Evolutionary conservation across 129 eudicot genomes (phyloP), one percentile per base, ranked within the genome.

Genomic region (Gnaphalium uliginosum): DNA sequence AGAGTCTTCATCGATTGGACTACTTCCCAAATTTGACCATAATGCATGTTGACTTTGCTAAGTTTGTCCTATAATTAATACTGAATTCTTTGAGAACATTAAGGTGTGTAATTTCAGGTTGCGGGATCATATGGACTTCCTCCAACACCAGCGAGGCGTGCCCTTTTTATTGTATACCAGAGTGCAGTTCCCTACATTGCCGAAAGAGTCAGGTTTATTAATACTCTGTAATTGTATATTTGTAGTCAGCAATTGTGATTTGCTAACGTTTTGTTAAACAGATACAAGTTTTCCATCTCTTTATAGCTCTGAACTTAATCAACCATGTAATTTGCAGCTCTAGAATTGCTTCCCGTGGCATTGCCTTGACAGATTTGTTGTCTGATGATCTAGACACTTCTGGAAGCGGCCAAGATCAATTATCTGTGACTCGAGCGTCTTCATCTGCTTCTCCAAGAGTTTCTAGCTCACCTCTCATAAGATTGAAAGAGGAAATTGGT

Each of bases 111-210:
- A 30, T 78, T 74, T 30, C 86, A 95, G 99, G 93, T 91, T 87
- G 87, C 99, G 22, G 97, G 99, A 71, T 79, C 85, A 23, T 78
- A 89, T 80, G 97, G 96, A 58, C 97, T 95, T 82, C 87, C 99
- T 77, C 99, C 99, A 73, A 91, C 97, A 75, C 97, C 99, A 18
- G 99, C 97, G 19, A 89, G 99, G 75, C 99, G 96, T 69, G 88
- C 89, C 57, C 96, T 95, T 74, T 95, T 91, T 77, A 89, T 95
- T 69, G 73, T 95, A 69, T 95, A 91, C 75, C 97, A 95, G 82
- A 86, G 95, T 65, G 89, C 97, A 69, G 87, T 95, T 83, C 99
- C 99, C 69, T 95, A 95, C 79, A 87, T 95, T 77, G 96, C 99
- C 2, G 99, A 95, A 80, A 89, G 96, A 88, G 85, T 87, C 86